Conservation (phyloP, 805 yeast genomes). For the Saccharomyces kudriavzevii region DNA sequence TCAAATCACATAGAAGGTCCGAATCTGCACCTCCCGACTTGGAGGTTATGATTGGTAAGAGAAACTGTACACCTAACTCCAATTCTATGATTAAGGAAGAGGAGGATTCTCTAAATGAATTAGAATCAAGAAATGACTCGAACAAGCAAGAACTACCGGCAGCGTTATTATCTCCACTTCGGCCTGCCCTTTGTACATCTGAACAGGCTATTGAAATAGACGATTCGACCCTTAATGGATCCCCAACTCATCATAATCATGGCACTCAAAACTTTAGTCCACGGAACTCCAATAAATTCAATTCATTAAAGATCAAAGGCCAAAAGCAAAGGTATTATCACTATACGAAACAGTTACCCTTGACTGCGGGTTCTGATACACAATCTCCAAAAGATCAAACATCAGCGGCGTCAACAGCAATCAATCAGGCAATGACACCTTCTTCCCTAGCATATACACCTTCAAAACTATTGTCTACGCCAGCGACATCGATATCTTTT, state of each 20-base stretch:
- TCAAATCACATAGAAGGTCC: constrained; percentile 40
- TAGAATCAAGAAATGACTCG: neutral
- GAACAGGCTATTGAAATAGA: neutral
- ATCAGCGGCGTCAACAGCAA: constrained; percentile 22
- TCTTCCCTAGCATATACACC: constrained; percentile 21
- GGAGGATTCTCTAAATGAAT: constrained; percentile 6
- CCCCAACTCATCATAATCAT: neutral
- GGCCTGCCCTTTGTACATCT: constrained; percentile 16
- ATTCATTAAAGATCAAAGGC: constrained; percentile 26
- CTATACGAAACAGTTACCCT: constrained; percentile 25
- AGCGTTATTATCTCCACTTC: constrained; percentile 17
- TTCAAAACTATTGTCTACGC: constrained; percentile 17
- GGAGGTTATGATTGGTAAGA: constrained; percentile 18
- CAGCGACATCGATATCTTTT: constrained; percentile 19
- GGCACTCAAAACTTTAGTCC: neutral
- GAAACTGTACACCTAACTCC: neutral
- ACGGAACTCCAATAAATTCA: constrained; percentile 11
- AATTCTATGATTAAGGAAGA: constrained; percentile 18
- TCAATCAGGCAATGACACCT: constrained; percentile 24
- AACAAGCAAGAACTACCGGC: neutral
- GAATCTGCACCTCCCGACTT: constrained; percentile 51
- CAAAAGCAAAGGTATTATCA: constrained; percentile 29
- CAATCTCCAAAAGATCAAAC: constrained; percentile 21
- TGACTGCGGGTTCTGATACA: constrained; percentile 10
- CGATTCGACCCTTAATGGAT: neutral